These are phyloP conservation scores for Pilaira anomala DNA, from an alignment of 192 early-diverging fungal species.

Conservation along the genomic window DNA sequence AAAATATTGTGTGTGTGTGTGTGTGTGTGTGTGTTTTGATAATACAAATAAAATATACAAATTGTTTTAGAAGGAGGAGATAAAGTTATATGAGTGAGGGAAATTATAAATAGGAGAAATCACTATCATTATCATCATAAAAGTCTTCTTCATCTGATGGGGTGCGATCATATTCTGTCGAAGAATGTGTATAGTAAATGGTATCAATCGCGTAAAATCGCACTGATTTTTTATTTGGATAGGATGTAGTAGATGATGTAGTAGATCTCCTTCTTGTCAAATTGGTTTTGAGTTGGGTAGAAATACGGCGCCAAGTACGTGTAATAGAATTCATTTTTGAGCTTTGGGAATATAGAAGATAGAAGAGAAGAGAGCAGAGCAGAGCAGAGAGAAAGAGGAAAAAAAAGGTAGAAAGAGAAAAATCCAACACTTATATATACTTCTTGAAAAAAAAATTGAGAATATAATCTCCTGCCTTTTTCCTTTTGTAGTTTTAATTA, in stretches of 20 bases:
- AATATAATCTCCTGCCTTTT: neutral
- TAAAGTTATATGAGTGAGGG: too few relatives aligned
- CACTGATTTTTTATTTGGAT: slow-evolving; percentile 7
- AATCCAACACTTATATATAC: neutral
- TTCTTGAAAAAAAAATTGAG: neutral
- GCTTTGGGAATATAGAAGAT: neutral
- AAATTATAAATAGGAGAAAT: neutral
- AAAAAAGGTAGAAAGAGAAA: neutral
- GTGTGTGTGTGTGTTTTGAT: too few relatives aligned
- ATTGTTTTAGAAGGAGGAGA: too few relatives aligned
- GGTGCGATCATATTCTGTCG: slow-evolving; percentile 21
- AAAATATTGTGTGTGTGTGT: too few relatives aligned
- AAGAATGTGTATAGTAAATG: slow-evolving; percentile 18
- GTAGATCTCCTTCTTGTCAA: neutral
- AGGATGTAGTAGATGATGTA: neutral
- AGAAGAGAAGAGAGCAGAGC: neutral
- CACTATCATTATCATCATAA: neutral
- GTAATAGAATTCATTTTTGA: slow-evolving; percentile 17
- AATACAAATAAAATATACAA: too few relatives aligned
- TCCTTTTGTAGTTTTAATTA: too few relatives aligned
- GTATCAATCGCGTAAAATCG: slow-evolving; percentile 21
- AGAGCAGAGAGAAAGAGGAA: too few relatives aligned
- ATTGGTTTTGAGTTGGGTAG: slow-evolving; percentile 13
- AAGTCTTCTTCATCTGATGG: slow-evolving; percentile 10
- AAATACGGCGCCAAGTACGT: slow-evolving; percentile 16